These are phyloP conservation scores for Lepidium africanum DNA, from an alignment of 345 rosid genomes.

Conservation along the genomic window DNA sequence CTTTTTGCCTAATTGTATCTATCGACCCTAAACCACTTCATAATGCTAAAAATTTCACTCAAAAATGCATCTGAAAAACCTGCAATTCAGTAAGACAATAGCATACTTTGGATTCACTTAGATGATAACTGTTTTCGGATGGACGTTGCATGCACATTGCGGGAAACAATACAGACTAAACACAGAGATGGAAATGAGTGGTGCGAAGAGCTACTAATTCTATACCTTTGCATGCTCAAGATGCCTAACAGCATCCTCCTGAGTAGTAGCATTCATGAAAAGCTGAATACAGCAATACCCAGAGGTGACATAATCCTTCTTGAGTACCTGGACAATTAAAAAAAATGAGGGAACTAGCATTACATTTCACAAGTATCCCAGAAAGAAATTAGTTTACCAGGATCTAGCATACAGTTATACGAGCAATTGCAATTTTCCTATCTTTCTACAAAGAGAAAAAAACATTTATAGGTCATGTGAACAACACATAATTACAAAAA, in stretches of 20 bases:
- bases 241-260: constrained; percentile 88
- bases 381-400: neutral
- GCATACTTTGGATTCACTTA: neutral
- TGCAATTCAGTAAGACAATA: neutral
- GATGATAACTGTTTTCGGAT: neutral
- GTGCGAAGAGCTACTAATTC: neutral
- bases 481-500: neutral
- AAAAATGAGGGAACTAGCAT: neutral
- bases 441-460: constrained; percentile 2
- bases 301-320: constrained; percentile 91
- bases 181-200: constrained; percentile 9
- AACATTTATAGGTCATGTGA: neutral
- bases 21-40: neutral
- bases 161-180: neutral
- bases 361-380: neutral
- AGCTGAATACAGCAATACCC: constrained; percentile 93
- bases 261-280: constrained; percentile 82
- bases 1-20: neutral
- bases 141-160: neutral
- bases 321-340: constrained; percentile 59
- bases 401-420: neutral
- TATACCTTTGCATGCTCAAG: constrained; percentile 84
- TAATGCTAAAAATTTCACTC: neutral
- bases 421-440: neutral
- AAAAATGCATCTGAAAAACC: neutral